Percentiles rank a stretch among this genome's conserved stretches.
phyloP scores from a whole-genome alignment of 495 filamentous ascomycete genomes.

The Penicillium bovifimosum region DNA sequence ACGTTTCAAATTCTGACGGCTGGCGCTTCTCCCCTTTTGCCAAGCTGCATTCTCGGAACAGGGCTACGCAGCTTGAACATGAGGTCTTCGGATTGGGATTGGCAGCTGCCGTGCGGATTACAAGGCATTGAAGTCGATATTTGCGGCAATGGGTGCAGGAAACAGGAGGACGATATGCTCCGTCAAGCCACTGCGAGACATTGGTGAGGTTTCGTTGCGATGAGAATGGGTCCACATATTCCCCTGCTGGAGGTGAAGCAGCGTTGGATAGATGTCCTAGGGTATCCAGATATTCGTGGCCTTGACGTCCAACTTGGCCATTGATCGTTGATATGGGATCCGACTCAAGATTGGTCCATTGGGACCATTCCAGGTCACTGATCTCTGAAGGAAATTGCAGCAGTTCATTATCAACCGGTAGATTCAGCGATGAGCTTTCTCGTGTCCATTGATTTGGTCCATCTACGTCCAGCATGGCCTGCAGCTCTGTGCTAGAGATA shows the following conservation, averaged over 20 bases:
- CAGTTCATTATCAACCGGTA: conserved; percentile 14
- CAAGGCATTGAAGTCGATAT: conserved; percentile 40
- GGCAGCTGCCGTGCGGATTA: conserved; percentile 38
- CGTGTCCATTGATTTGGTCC: background rate
- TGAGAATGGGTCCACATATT: background rate
- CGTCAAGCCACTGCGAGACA: conserved; percentile 40
- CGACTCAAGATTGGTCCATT: conserved; percentile 8
- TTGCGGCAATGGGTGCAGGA: conserved; percentile 42
- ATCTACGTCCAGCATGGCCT: conserved; percentile 4
- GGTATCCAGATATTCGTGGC: background rate
- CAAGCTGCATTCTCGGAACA: conserved; percentile 69
- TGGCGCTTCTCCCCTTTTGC: conserved; percentile 41
- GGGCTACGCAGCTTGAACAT: conserved; percentile 73
- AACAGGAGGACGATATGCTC: conserved; percentile 33
- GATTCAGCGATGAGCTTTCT: background rate
- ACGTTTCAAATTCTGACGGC: conserved; percentile 41
- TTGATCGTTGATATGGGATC: background rate
- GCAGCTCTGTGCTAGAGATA: conserved; percentile 8
- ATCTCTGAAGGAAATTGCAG: conserved; percentile 13
- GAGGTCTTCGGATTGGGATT: conserved; percentile 54
- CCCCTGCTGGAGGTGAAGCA: background rate
- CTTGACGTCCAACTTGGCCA: background rate
- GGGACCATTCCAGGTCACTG: conserved; percentile 5
- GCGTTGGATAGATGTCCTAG: background rate
- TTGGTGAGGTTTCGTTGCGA: conserved; percentile 15